Evolutionary conservation across 768 basidiomycete species (phyloP), one percentile per base, ranked within the genome.

Genomic region (Pluteus cervinus): DNA sequence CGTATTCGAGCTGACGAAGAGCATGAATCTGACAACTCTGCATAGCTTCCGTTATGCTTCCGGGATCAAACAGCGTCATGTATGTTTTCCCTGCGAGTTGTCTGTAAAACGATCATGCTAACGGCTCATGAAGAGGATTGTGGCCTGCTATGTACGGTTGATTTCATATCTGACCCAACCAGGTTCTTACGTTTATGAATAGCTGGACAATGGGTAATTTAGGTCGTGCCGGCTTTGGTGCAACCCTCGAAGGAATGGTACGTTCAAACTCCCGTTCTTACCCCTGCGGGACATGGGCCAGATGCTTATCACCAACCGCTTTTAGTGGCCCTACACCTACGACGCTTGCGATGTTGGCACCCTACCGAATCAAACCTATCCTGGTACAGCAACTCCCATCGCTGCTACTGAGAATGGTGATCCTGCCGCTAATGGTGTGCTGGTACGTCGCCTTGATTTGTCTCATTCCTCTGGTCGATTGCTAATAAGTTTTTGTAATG

Each of bases 281-380:
- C 23, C 28, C 24, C 28, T 24, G 21, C 22, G 38, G n/a, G 45
- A n/a, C n/a, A n/a, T n/a, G n/a, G n/a, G n/a, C n/a, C n/a, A n/a
- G n/a, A n/a, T n/a, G n/a, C n/a, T n/a, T n/a, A n/a, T n/a, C n/a
- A n/a, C n/a, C n/a, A n/a, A n/a, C n/a, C n/a, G n/a, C n/a, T 36
- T 25, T 31, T 47, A 48, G 76, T 81, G 79, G 78, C 81, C 81
- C 18, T 82, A 79, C 50, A 71, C 69, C 4, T 82, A 82, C 47
- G 77, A 82, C 42, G 54, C 76, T 4, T 89, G 88, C 54, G 87
- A 90, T 53, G 71, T 86, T 10, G 88, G 88, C 4, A 89, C 87
- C 2, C 62, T 83, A 1, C 64, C 74, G 7, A 89, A 89, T 56
- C 91, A 93, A 57, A 75, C 81, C 9, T 56, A 76, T 45, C 75